Percentiles rank a stretch among this genome's conserved stretches.
phyloP scores from a whole-genome alignment of 106 monocot genomes.

The Dioscorea dumetorum region DNA sequence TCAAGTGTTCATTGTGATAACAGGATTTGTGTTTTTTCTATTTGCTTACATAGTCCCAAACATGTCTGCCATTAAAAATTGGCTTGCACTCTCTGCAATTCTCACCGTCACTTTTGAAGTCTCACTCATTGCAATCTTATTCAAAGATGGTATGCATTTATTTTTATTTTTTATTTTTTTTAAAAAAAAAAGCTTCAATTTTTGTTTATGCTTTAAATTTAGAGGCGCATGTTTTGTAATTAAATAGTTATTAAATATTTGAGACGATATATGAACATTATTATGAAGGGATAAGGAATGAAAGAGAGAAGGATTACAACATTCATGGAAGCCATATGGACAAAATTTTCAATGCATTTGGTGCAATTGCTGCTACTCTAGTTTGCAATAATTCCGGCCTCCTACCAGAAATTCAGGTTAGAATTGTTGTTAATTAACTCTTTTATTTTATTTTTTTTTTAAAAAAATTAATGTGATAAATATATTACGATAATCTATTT shows the following conservation, averaged over 20 bases:
- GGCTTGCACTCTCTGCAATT: conserved; percentile 36
- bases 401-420: conserved; percentile 68
- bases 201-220: background rate
- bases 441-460: too few species aligned
- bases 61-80: conserved; percentile 45
- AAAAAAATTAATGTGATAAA: too few species aligned
- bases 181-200: too few species aligned
- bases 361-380: conserved; percentile 51
- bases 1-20: too few species aligned
- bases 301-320: conserved; percentile 31
- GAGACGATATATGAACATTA: background rate
- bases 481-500: too few species aligned
- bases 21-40: conserved; percentile 6
- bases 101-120: conserved; percentile 26
- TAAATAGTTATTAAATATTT: background rate
- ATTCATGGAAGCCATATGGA: conserved; percentile 22
- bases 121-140: conserved; percentile 22
- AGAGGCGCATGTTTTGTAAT: background rate
- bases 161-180: background rate
- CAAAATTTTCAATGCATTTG: conserved; percentile 47
- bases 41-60: conserved; percentile 44
- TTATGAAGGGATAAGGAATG: conserved; percentile 15
- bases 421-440: background rate
- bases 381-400: conserved; percentile 47
- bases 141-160: conserved; percentile 37